Conservation (phyloP, 495 filamentous ascomycete species). For the Aspergillus cavernicola region DNA sequence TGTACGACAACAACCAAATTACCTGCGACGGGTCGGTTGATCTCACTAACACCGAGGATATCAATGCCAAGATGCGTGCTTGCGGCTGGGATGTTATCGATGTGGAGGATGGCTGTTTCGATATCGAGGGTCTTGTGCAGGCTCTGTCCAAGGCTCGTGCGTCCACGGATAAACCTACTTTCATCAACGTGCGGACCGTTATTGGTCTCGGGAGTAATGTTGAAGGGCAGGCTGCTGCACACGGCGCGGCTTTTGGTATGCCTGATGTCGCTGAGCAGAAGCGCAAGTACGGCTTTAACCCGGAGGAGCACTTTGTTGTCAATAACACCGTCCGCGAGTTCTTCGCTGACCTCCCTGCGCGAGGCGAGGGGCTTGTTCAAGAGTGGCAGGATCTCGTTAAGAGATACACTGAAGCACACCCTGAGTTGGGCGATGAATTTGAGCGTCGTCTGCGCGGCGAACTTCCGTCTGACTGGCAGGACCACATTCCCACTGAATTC, state of each 20-base stretch:
- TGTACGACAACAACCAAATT: conserved; percentile 58
- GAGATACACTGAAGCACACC: conserved; percentile 38
- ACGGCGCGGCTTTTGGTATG: conserved; percentile 49
- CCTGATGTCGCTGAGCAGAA: conserved; percentile 48
- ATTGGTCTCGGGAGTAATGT: conserved; percentile 53
- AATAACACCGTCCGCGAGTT: conserved; percentile 44
- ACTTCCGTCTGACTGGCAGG: conserved; percentile 40
- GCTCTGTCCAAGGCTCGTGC: conserved; percentile 44
- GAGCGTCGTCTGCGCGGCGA: conserved; percentile 42
- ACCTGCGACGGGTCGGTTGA: conserved; percentile 57
- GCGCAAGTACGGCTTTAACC: conserved; percentile 41
- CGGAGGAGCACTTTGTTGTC: conserved; percentile 44
- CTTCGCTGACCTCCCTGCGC: conserved; percentile 39
- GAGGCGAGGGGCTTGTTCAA: conserved; percentile 37
- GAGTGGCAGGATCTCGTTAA: conserved; percentile 45
- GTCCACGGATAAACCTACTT: conserved; percentile 48
- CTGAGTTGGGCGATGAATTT: conserved; percentile 47
- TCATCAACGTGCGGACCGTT: conserved; percentile 57
- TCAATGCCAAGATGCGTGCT: conserved; percentile 57
- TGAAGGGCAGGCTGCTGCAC: conserved; percentile 46
- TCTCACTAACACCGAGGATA: conserved; percentile 52
- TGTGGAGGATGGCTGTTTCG: conserved; percentile 49
- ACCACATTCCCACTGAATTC: conserved; percentile 42
- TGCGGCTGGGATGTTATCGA: conserved; percentile 57
- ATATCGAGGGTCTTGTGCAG: conserved; percentile 47